Base-by-base conservation (phyloP, 345 rosid genomes). In the Ailanthus altissimus region DNA sequence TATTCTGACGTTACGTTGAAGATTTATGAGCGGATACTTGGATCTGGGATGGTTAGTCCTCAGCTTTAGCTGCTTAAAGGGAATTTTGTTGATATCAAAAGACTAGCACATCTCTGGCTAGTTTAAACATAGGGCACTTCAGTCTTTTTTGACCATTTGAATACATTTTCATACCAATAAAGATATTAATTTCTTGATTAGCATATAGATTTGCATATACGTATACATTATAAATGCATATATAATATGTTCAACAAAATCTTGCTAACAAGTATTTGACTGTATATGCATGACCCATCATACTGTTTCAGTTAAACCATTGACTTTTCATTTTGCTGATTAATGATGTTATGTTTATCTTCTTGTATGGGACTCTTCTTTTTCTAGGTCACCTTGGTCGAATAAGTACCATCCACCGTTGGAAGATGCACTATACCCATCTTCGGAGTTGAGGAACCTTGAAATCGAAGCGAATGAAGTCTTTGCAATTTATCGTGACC, bases 401-500 rank as follows among this genome's bases (percentile, higher is more conserved):
- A 92, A 91, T 78, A 87, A 89, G 70, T 95, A 93, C 84, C 85
- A 87, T 82, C 99, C 98, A 25, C 81, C 82, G 9, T 66, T 95
- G 83, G 94, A 90, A 75, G 99, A 93, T 82, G 98, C 94, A 5
- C 91, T 78, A 6, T 89, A 82, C 75, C 99, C 98, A 25, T 91
- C 99, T 18, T 63, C 87, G 40, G 89, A 87, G 75, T 81, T 95
- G 81, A 92, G 99, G 86, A 90, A 93, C 68, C 93, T 93, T 32
- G 99, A 95, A 85, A 84, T 89, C 65, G 98, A 95, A 85, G 98
- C 98, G 9, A 95, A 95, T 49, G 99, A 92, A 2, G 80, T 93
- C 82, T 95, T 95, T 82, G 77, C 94, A 75, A 76, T 92, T 77
- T 95, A 95, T 78, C 90, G 93, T 93, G 99, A 95, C 93, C 99